Percentiles rank a stretch among this genome's conserved stretches.
Evolutionary conservation across 2,329 filamentous ascomycete genomes (phyloP).

Genomic region (Colletotrichum trifolii): DNA sequence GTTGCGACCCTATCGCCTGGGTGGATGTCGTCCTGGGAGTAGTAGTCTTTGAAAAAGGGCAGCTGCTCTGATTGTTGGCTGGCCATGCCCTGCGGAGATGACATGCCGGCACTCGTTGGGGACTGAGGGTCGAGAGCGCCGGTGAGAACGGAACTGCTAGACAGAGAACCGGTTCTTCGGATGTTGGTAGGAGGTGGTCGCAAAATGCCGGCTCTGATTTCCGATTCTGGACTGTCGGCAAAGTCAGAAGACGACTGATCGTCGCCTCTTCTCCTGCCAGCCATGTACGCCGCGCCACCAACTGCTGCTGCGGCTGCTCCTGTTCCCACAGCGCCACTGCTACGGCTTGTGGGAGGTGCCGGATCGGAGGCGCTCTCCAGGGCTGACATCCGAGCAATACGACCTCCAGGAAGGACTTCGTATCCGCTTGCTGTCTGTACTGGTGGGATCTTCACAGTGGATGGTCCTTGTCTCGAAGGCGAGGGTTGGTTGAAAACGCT

Average conservation of each 20-base stretch:
- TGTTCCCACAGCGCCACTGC: constrained; percentile 33
- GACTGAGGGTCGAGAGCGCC: constrained; percentile 75
- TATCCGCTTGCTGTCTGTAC: constrained; percentile 61
- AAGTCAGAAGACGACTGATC: constrained; percentile 77
- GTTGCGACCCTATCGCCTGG: constrained; percentile 90
- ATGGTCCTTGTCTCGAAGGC: constrained; percentile 67
- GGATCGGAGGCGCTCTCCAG: constrained; percentile 80
- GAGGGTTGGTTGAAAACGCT: constrained; percentile 92
- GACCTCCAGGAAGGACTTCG: constrained; percentile 83
- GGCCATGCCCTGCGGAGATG: constrained; percentile 83
- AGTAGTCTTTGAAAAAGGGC: constrained; percentile 98
- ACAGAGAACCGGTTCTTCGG: constrained; percentile 88
- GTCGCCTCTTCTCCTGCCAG: constrained; percentile 58
- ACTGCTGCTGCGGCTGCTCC: constrained; percentile 50
- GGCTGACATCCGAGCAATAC: constrained; percentile 96
- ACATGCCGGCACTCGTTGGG: constrained; percentile 78
- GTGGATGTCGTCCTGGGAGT: constrained; percentile 95
- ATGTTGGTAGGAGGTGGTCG: constrained; percentile 68
- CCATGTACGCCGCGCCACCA: constrained; percentile 60
- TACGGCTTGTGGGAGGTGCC: constrained; percentile 52
- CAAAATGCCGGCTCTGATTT: constrained; percentile 64
- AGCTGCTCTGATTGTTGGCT: constrained; percentile 96
- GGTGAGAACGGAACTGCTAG: constrained; percentile 82
- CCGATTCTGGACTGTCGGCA: constrained; percentile 77
- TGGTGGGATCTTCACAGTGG: constrained; percentile 52